A percentile compares a stretch with the other conserved stretches of the same genome.
These are phyloP conservation scores for Mycena latifolia DNA, from an alignment of 768 basidiomycete genomes.

Conservation along the genomic window DNA sequence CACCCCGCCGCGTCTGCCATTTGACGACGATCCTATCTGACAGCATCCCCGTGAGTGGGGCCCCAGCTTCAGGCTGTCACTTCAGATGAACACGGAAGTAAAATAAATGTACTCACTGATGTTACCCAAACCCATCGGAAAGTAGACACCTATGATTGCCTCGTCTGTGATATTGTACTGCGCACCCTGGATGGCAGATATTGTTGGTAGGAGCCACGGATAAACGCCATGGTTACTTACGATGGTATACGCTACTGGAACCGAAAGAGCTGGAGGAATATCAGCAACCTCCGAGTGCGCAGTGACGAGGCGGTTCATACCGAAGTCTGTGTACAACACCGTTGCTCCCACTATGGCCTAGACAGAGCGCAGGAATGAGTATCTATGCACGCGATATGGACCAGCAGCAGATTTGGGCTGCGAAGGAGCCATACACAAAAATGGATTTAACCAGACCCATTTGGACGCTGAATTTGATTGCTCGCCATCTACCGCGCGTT, in stretches of 20 bases:
- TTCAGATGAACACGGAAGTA: conserved; percentile 46
- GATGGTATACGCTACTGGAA: conserved; percentile 66
- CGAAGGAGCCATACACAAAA: conserved; percentile 53
- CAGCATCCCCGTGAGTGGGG: conserved; percentile 57
- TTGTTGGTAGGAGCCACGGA: background rate
- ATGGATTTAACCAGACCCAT: conserved; percentile 57
- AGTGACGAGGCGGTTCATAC: conserved; percentile 35
- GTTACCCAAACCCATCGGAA: conserved; percentile 56
- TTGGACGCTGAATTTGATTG: conserved; percentile 21
- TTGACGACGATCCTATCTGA: conserved; percentile 56
- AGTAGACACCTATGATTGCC: conserved; percentile 56
- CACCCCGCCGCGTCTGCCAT: conserved; percentile 54
- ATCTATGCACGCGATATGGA: conserved; percentile 22
- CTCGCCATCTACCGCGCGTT: background rate
- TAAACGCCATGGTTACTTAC: conserved; percentile 44
- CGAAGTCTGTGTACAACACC: conserved; percentile 52
- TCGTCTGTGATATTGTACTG: conserved; percentile 57
- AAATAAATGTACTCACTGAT: conserved; percentile 49
- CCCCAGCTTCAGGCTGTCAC: conserved; percentile 57
- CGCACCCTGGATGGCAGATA: conserved; percentile 49
- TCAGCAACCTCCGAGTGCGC: background rate
- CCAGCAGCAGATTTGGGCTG: conserved; percentile 56
- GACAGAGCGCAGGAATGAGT: background rate
- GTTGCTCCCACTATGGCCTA: conserved; percentile 53
- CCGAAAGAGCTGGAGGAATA: conserved; percentile 43